Base-by-base conservation (phyloP, 768 basidiomycete species). In the Tulasnella sp. region DNA sequence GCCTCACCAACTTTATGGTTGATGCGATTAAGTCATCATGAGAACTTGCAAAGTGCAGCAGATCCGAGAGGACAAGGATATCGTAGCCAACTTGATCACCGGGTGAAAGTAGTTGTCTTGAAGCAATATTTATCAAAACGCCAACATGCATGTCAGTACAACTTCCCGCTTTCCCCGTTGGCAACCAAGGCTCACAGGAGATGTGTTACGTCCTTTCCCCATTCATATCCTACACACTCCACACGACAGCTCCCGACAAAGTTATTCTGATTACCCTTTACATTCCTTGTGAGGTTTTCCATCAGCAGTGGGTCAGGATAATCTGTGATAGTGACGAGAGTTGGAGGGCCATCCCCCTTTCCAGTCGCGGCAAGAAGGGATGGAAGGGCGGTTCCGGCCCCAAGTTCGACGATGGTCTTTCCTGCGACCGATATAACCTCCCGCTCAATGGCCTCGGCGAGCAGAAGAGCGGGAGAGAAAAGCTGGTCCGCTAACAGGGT, bases 401-500 rank as follows among this genome's bases (percentile, higher is more conserved):
- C 92, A 3, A 94, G 88, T 83, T 94, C 93, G n/a, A 94, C 82
- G 18, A 72, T 74, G 14, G 78, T 74, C 46, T 44, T 72, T 38
- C 85, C 85, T 4, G 81, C 81, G 2, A 89, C 84, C 21, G 86
- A 85, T 10, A 94, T 83, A 7, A 89, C 82, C 0, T 88, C 87
- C 77, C 88, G 84, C 84, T 94, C 92, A 14, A 94, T 90, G 38
- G 87, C 85, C 82, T 93, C 91, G 3, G 91, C 90, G 24, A 94
- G 86, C 78, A 91, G 88, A 10, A 94, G 86, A 12, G 89, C 88
- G 21, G 91, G 92, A 52, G 91, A 93, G 83, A 93, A 93, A 3
- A 93, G 86, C 81, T 92, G 91, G 84, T 93, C 92, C 74, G 92
- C 92, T 31, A 93, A 86, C 14, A 93, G 87, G 19, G 91, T 92